These are phyloP conservation scores for Fusarium brachygibbosum DNA, from an alignment of 2,329 filamentous ascomycete species.

Conservation along the genomic window DNA sequence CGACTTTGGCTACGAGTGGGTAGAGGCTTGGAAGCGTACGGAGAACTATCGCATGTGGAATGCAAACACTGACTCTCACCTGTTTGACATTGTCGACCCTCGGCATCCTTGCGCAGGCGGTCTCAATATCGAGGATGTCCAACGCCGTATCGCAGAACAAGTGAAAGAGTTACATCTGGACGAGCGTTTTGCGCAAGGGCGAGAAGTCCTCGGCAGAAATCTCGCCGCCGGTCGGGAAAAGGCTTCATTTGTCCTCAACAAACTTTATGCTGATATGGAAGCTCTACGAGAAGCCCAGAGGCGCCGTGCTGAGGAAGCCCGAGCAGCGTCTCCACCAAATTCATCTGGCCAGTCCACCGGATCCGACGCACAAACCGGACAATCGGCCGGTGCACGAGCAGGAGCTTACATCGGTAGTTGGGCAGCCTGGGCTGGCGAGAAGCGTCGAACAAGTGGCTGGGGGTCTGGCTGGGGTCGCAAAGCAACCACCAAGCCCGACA, in stretches of 20 bases:
- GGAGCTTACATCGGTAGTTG: constrained; percentile 77
- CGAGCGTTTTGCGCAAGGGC: constrained; percentile 85
- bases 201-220: constrained; percentile 89
- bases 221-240: constrained; percentile 90
- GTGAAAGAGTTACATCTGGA: constrained; percentile 95
- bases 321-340: constrained; percentile 28
- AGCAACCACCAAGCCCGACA: constrained; percentile 51
- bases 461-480: constrained; percentile 58
- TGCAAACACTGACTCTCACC: constrained; percentile 81
- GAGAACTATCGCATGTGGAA: constrained; percentile 95
- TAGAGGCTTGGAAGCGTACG: constrained; percentile 88
- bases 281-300: constrained; percentile 62
- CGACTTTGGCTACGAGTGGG: constrained; percentile 88
- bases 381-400: constrained; percentile 68
- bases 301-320: constrained; percentile 58
- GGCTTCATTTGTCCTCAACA: constrained; percentile 87
- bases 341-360: constrained; percentile 11
- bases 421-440: constrained; percentile 80
- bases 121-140: constrained; percentile 93
- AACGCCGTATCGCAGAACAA: constrained; percentile 89
- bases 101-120: constrained; percentile 94
- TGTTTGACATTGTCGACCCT: constrained; percentile 95
- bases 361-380: constrained; percentile 57
- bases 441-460: constrained; percentile 71
- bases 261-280: constrained; percentile 92